Percentiles rank a stretch among this genome's conserved stretches.
phyloP scores from a whole-genome alignment of 208 protist genomes.

The Acanthamoeba triangularis region DNA sequence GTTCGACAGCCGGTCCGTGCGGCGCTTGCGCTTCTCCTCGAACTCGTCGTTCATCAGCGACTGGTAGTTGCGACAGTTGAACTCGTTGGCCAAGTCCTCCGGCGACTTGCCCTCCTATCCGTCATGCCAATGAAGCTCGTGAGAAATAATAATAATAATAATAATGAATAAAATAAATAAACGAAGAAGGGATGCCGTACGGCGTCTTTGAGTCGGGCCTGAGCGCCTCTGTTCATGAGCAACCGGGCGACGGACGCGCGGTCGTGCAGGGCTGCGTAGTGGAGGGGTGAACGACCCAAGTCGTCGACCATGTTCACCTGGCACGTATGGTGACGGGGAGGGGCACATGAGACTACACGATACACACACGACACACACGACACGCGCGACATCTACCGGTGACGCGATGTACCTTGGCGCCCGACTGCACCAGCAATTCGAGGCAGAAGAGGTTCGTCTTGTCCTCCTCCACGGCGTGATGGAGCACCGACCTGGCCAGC shows the following conservation, averaged over 20 bases:
- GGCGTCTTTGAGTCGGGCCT: not conserved
- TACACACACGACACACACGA: not conserved
- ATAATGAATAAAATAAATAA: not conserved
- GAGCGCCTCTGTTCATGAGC: conserved; percentile 12
- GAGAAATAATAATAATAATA: not conserved
- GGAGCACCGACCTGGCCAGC: not conserved
- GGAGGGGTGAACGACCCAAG: not conserved
- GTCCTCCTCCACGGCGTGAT: conserved; percentile 24
- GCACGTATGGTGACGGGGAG: not conserved
- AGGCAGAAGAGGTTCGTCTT: conserved; percentile 69
- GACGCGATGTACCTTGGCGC: not conserved
- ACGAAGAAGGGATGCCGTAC: not conserved
- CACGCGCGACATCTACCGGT: not conserved
- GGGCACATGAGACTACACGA: not conserved
- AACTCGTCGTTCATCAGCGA: not conserved
- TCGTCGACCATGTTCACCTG: conserved; percentile 43
- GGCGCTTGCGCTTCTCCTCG: conserved; percentile 13
- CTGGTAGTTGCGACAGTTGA: not conserved
- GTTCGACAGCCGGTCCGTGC: not conserved
- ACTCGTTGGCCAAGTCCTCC: conserved; percentile 48
- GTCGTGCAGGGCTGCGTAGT: conserved; percentile 35
- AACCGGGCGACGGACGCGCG: not conserved
- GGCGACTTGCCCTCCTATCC: conserved; percentile 13
- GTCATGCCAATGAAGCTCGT: not conserved
- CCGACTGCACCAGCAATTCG: conserved; percentile 21